A percentile compares a stretch with the other conserved stretches of the same genome.
phyloP scores from a whole-genome alignment of 139 green algal genomes.

The Coccomyxa sp. region DNA sequence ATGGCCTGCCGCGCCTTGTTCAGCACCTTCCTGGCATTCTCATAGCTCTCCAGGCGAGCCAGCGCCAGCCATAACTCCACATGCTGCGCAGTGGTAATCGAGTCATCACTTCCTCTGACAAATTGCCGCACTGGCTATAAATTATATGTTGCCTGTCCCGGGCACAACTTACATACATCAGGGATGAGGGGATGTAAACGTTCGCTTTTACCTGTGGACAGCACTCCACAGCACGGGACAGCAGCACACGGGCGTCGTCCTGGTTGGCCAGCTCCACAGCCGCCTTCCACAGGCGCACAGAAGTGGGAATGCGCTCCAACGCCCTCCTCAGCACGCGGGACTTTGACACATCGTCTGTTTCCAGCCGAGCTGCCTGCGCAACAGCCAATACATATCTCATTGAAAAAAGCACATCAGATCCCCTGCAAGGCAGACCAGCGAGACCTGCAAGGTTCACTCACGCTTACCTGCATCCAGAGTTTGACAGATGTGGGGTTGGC shows the following conservation, averaged over 20 bases:
- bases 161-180: neutral
- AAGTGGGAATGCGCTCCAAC: conserved; percentile 83
- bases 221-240: conserved; percentile 92
- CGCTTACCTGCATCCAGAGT: conserved; percentile 80
- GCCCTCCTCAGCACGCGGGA: conserved; percentile 87
- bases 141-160: neutral
- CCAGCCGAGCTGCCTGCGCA: conserved; percentile 57
- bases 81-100: conserved; percentile 55
- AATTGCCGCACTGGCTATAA: neutral
- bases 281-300: conserved; percentile 94
- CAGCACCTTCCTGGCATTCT: conserved; percentile 91
- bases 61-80: conserved; percentile 97
- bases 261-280: conserved; percentile 89
- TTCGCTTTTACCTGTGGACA: conserved; percentile 68
- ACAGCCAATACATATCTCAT: neutral
- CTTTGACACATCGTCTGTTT: conserved; percentile 72
- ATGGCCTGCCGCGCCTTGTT: conserved; percentile 92
- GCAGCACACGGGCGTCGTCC: conserved; percentile 78
- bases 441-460: neutral
- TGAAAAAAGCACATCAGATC: neutral
- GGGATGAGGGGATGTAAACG: too few relatives aligned
- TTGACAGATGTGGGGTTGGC: conserved; percentile 74
- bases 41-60: conserved; percentile 88
- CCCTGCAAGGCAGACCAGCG: neutral
- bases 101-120: too few relatives aligned